A percentile compares a stretch with the other conserved stretches of the same genome.
phyloP scores from a whole-genome alignment of 371 early-diverging fungal genomes.

The Parasitella parasitica region DNA sequence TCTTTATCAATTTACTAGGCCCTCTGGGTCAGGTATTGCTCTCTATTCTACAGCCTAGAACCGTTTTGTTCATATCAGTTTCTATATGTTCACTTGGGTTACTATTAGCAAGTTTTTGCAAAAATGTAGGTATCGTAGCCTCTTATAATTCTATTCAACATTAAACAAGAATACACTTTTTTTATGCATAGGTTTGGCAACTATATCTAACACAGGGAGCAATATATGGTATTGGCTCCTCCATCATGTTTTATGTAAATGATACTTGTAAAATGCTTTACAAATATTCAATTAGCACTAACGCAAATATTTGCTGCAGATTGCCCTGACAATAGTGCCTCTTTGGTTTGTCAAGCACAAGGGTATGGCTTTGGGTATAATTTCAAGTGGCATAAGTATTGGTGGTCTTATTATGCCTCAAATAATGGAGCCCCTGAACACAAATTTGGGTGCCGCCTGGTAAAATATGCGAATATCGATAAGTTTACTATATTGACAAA shows the following conservation, averaged over 20 bases:
- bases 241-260: constrained; percentile 32
- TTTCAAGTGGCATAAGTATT: constrained; percentile 72
- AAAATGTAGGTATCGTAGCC: constrained; percentile 17
- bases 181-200: constrained; percentile 32
- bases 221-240: constrained; percentile 49
- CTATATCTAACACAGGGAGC: constrained; percentile 35
- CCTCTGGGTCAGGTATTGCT: constrained; percentile 30
- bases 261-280: neutral
- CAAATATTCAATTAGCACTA: neutral
- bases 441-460: constrained; percentile 54
- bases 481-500: neutral
- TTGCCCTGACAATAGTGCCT: constrained; percentile 29
- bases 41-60: constrained; percentile 16
- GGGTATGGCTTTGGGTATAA: constrained; percentile 73
- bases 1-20: constrained; percentile 31
- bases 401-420: constrained; percentile 74
- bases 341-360: constrained; percentile 70
- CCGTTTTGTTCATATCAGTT: constrained; percentile 25
- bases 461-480: constrained; percentile 4
- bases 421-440: constrained; percentile 57
- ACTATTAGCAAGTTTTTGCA: constrained; percentile 32
- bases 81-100: constrained; percentile 24
- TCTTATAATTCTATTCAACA: too few relatives aligned
- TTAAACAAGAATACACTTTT: too few relatives aligned
- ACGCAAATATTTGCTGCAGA: too few relatives aligned